Conservation (phyloP, 1,284 basidiomycete genomes). For the Trametes pubescens region DNA sequence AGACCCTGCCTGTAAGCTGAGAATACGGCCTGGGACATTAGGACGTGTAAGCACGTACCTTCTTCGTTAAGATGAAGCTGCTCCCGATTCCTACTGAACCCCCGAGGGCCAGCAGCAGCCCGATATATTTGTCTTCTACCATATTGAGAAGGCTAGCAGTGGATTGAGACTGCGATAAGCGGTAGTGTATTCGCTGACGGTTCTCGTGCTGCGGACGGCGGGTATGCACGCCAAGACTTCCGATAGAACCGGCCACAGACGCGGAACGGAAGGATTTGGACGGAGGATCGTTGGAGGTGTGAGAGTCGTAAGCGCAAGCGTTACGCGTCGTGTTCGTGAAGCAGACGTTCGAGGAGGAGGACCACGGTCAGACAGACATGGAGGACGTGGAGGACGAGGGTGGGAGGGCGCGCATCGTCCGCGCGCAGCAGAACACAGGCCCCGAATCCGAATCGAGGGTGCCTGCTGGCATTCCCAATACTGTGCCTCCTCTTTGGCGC, state of each 20-base stretch:
- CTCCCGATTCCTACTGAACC: constrained; percentile 88
- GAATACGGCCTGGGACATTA: constrained; percentile 4
- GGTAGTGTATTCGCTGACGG: neutral
- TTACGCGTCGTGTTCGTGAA: constrained; percentile 5
- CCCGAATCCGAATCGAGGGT: neutral
- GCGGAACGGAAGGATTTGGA: neutral
- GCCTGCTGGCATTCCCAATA: constrained; percentile 14
- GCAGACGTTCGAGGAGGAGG: neutral
- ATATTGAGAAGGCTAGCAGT: constrained; percentile 47
- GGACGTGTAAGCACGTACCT: constrained; percentile 60
- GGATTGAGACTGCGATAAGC: neutral
- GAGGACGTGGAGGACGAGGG: constrained; percentile 17
- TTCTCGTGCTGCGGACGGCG: constrained; percentile 5
- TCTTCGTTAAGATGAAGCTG: constrained; percentile 97
- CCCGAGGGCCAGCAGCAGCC: constrained; percentile 84
- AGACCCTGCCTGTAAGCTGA: constrained; percentile 64
- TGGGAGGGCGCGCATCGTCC: constrained; percentile 4
- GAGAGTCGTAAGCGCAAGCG: constrained; percentile 14
- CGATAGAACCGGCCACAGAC: neutral
- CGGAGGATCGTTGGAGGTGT: neutral
- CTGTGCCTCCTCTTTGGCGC: constrained; percentile 2
- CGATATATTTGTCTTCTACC: constrained; percentile 94
- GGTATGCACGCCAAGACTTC: constrained; percentile 2
- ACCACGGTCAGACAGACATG: constrained; percentile 13
- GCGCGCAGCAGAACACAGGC: constrained; percentile 13